Conservation (phyloP, 2,329 filamentous ascomycete species). For the Epichloe baconii region DNA sequence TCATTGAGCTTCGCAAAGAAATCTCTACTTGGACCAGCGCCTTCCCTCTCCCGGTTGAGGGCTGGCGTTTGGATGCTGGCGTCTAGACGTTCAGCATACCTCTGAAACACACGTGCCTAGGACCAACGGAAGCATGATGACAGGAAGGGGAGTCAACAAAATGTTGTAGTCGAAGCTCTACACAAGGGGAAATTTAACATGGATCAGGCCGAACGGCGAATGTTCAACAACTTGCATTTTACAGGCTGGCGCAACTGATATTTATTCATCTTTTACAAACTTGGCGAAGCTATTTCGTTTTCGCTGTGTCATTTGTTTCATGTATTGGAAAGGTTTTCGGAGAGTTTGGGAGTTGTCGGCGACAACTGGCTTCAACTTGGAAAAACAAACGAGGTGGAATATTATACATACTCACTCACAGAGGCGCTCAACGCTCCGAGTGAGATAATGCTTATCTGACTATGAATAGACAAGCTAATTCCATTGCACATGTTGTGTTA, state of each 20-base stretch:
- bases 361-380: slow-evolving; percentile 5
- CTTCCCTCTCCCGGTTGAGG: slow-evolving; percentile 85
- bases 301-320: neutral
- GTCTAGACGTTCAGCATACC: slow-evolving; percentile 27
- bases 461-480: neutral
- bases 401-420: neutral
- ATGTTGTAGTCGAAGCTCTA: slow-evolving; percentile 1
- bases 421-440: slow-evolving; percentile 9
- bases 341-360: slow-evolving; percentile 9
- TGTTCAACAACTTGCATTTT: slow-evolving; percentile 16
- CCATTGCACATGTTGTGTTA: neutral
- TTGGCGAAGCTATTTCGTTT: slow-evolving; percentile 2
- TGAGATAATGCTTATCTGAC: neutral
- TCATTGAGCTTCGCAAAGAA: slow-evolving; percentile 78
- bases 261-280: slow-evolving; percentile 3
- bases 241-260: slow-evolving; percentile 10
- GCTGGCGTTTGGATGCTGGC: slow-evolving; percentile 50
- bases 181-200: slow-evolving; percentile 12
- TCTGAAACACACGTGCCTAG: neutral
- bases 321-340: neutral
- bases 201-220: slow-evolving; percentile 10
- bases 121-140: neutral
- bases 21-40: slow-evolving; percentile 73
- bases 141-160: neutral
- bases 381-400: neutral